These are phyloP conservation scores for Microascus cirrosus DNA, from an alignment of 2,329 filamentous ascomycete species.

Conservation along the genomic window DNA sequence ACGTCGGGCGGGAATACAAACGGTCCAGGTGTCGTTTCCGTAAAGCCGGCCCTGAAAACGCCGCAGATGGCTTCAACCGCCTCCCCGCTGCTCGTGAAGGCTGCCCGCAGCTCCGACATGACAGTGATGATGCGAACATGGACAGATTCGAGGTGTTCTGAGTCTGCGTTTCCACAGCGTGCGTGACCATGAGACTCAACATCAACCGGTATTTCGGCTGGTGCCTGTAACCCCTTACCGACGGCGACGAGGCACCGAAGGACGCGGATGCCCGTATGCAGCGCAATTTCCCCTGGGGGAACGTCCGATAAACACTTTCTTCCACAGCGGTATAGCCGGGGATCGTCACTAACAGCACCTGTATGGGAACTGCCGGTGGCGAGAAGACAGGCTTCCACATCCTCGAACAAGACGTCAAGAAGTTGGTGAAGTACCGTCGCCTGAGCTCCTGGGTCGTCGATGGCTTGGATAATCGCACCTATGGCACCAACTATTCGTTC, in stretches of 20 bases:
- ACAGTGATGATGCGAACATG: slow-evolving; percentile 36
- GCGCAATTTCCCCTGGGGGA: slow-evolving; percentile 27
- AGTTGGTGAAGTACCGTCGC: slow-evolving; percentile 23
- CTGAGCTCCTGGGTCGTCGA: slow-evolving; percentile 45
- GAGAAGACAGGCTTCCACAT: not conserved
- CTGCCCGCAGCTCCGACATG: slow-evolving; percentile 31
- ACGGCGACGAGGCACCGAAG: slow-evolving; percentile 60
- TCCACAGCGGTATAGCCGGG: not conserved
- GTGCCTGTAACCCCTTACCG: slow-evolving; percentile 60
- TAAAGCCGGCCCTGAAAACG: slow-evolving; percentile 63
- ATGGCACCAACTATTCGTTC: slow-evolving; percentile 66
- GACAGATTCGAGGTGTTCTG: slow-evolving; percentile 16
- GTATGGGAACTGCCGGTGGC: not conserved
- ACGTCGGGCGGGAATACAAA: slow-evolving; percentile 62
- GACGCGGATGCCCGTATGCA: slow-evolving; percentile 40
- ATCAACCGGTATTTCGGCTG: slow-evolving; percentile 56
- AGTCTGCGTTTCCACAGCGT: slow-evolving; percentile 2
- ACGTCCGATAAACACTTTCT: slow-evolving; percentile 5
- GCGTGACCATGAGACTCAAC: slow-evolving; percentile 40
- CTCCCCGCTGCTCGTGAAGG: slow-evolving; percentile 52
- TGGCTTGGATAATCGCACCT: slow-evolving; percentile 63
- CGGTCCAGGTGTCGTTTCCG: slow-evolving; percentile 61
- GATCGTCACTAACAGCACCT: not conserved
- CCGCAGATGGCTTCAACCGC: slow-evolving; percentile 61
- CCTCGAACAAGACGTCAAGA: slow-evolving; percentile 7